A percentile compares a stretch with the other conserved stretches of the same genome.
These are phyloP conservation scores for Fusarium albosuccineum DNA, from an alignment of 2,329 filamentous ascomycete genomes.

Conservation along the genomic window DNA sequence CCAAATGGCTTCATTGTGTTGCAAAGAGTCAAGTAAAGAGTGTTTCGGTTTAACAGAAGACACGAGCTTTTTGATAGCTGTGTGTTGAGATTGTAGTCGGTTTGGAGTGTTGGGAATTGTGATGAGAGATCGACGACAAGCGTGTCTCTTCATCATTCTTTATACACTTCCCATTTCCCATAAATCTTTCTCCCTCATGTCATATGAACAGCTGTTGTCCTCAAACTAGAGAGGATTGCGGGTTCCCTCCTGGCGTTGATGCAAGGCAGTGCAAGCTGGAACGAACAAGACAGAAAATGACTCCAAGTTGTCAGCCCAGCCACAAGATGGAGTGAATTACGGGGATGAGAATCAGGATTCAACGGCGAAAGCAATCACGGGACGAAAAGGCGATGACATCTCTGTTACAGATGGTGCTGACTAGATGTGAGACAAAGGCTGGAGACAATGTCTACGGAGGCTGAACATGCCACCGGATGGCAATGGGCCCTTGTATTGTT, in stretches of 20 bases:
- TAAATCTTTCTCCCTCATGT: conserved; percentile 8
- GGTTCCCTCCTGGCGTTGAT: conserved; percentile 25
- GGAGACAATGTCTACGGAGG: conserved; percentile 16
- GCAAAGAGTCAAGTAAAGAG: not conserved
- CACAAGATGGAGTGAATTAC: not conserved
- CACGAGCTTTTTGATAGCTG: conserved; percentile 2
- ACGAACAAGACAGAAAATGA: conserved; percentile 1
- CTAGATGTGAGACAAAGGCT: conserved; percentile 30
- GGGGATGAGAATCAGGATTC: not conserved
- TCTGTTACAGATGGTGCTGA: not conserved
- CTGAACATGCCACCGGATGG: conserved; percentile 5
- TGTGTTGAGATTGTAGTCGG: not conserved
- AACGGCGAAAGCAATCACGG: conserved; percentile 7
- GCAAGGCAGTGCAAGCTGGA: conserved; percentile 24
- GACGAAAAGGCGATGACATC: conserved; percentile 8
- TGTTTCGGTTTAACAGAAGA: not conserved
- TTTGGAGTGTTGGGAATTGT: conserved; percentile 11
- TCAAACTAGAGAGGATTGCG: conserved; percentile 33
- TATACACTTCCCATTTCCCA: conserved; percentile 18
- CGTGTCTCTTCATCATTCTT: conserved; percentile 19
- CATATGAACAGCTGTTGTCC: conserved; percentile 21
- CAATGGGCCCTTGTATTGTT: not conserved
- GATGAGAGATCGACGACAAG: not conserved
- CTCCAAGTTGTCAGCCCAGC: not conserved
- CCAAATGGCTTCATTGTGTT: conserved; percentile 27